Percentiles rank a stretch among this genome's conserved stretches.
Conservation (phyloP, 2,329 filamentous ascomycete species). For the Penicillium fuscoglaucum region DNA sequence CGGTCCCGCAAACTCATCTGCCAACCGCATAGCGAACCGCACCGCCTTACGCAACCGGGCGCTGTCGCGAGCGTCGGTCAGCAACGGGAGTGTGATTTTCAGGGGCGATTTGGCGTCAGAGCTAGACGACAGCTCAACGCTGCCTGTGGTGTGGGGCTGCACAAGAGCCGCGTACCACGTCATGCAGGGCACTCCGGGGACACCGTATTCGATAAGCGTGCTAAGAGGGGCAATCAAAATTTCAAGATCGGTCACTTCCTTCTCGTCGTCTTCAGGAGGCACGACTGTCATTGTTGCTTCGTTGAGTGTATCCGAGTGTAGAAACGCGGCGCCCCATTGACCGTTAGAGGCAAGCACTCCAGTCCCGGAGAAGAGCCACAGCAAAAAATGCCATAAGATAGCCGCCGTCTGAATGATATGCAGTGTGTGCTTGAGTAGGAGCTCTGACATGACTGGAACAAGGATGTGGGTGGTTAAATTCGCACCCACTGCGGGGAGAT, state of each 20-base stretch:
- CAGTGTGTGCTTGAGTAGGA: slow-evolving; percentile 2
- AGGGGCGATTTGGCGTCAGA: neutral
- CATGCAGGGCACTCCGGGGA: slow-evolving; percentile 3
- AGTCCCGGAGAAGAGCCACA: slow-evolving; percentile 3
- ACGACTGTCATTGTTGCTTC: neutral
- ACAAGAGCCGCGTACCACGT: slow-evolving; percentile 8
- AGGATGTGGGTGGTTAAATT: slow-evolving; percentile 3
- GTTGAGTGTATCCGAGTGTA: slow-evolving; percentile 1
- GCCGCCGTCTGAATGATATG: slow-evolving; percentile 7
- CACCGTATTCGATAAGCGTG: slow-evolving; percentile 2
- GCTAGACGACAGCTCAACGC: neutral
- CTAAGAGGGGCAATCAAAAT: neutral
- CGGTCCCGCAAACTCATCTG: neutral
- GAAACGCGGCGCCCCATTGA: slow-evolving; percentile 4
- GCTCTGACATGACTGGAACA: slow-evolving; percentile 5
- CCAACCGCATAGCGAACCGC: slow-evolving; percentile 6
- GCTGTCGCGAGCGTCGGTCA: neutral
- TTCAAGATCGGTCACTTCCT: slow-evolving; percentile 3
- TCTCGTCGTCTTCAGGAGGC: neutral
- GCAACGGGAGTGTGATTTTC: neutral
- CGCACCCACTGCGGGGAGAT: slow-evolving; percentile 1
- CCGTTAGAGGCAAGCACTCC: slow-evolving; percentile 5
- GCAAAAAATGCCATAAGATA: slow-evolving; percentile 1
- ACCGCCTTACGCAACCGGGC: neutral
- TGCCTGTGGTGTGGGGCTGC: neutral